Evolutionary conservation across 345 rosid species (phyloP), one percentile per base, ranked within the genome.

Genomic region (Turritis glabra): DNA sequence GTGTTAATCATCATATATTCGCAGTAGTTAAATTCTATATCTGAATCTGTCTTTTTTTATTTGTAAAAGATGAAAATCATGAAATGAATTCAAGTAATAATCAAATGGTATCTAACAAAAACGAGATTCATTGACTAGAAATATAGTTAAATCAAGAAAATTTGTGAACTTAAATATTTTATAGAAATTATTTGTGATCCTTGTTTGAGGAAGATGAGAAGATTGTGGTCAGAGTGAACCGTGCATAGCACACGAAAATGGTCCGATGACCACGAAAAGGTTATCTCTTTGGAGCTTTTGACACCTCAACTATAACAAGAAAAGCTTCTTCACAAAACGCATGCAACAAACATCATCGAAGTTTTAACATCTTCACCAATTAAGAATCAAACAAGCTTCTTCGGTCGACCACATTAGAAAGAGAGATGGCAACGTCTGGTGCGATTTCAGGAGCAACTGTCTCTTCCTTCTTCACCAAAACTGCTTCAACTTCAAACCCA

Each of bases 391-490:
- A 26, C 30, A 43, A 69, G 44, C 38, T 63, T 64, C 72, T 14
- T 68, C 13, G 54, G 30, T 41, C 19, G 58, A 53, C 13, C 55
- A 41, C 41, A 29, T 19, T 7, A 52, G 35, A 51, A 15, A 54
- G 13, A 68, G 19, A 57, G 43, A 77, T 77, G 80, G 77, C 80
- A 17, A 50, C 80, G 1, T 71, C 72, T 64, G 63, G 68, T 71
- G 61, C 80, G 50, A 43, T 77, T 64, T 77, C 80, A 56, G 80
- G 80, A 64, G 77, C 73, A 21, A 64, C 72, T 5, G 46, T 77
- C 67, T 71, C 80, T 27, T 77, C 80, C 44, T 77, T 77, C 68
- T 71, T 77, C 68, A 23, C 73, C 50, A 77, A 71, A 64, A 57
- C 73, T 19, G 35, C 80, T 71, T 71, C 76, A 47, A 15, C 60